Evolutionary conservation across 75 land plant species (phyloP), one percentile per base, ranked within the genome.

Genomic region (Sequoia sempervirens): DNA sequence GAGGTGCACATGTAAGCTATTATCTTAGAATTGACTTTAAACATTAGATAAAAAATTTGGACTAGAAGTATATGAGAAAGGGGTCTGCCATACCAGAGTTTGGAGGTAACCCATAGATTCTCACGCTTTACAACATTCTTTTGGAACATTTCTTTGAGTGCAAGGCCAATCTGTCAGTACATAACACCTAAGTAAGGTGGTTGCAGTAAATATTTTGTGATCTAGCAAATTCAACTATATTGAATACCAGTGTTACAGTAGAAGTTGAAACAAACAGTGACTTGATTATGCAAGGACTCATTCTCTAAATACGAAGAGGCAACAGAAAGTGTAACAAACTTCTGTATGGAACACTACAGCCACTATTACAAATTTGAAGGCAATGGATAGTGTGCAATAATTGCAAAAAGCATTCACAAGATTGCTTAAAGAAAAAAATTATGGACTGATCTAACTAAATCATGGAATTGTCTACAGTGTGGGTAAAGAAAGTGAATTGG

Each of bases 61-160:
- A 61, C 66, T 0, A 11, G 36, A 32, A 30, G 36, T 32, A 70
- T 70, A 5, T 32, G 14, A 70, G 73, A 70, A 70, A 70, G 73
- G 32, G 32, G 32, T 70, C 15, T 30, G 14, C 73, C 86, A 58
- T 53, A 96, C 98, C 98, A 93, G 56, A 96, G 91, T 83, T 96
- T 96, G 81, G 98, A 96, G n/a, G 98, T 96, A 70, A 96, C 90
- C 84, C 88, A 96, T 52, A 96, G 64, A 38, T 96, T 96, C 64
- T 93, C 95, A 32, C 98, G 92, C 87, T 94, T 96, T 37, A 96
- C 95, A 28, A 90, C 83, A 36, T 96, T 96, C n/a, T 88, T 90
- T 38, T 90, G 88, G 84, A 92, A 91, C 28, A 92, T 78, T 81
- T 93, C 88, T 82, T 92, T 92, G 73, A 96, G 70, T 61, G 87